Conservation (phyloP, 345 rosid species). For the Eucalyptus decipiens region DNA sequence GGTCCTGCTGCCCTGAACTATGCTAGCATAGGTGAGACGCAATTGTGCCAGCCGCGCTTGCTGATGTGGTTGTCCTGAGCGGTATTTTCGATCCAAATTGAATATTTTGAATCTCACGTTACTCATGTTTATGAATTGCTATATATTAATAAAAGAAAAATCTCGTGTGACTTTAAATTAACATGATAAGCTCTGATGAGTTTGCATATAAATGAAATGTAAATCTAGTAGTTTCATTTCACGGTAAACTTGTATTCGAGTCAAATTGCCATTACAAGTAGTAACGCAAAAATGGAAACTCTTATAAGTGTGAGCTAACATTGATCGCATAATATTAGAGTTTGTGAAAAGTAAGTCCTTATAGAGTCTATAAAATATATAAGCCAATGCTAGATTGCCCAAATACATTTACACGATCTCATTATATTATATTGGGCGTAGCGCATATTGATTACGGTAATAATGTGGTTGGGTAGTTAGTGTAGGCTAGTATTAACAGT, state of each 20-base stretch:
- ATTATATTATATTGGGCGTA: neutral
- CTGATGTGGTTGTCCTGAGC: neutral
- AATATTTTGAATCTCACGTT: too few relatives aligned
- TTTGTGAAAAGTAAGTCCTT: too few relatives aligned
- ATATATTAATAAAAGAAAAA: neutral
- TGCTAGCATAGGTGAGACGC: neutral
- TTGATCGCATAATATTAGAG: neutral
- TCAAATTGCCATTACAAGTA: neutral
- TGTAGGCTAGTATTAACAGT: neutral
- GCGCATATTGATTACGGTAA: neutral
- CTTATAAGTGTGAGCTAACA: too few relatives aligned
- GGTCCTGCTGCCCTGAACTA: neutral
- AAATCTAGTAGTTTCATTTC: neutral
- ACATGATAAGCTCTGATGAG: neutral
- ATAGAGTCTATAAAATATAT: too few relatives aligned
- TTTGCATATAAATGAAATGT: too few relatives aligned
- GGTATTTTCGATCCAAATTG: rapidly evolving
- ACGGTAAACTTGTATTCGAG: neutral
- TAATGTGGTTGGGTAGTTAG: neutral
- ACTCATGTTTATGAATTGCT: neutral
- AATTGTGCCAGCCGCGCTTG: rapidly evolving
- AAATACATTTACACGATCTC: too few relatives aligned
- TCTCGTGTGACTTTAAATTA: neutral
- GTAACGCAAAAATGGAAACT: rapidly evolving
- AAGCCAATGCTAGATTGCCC: neutral